A percentile compares a stretch with the other conserved stretches of the same genome.
Evolutionary conservation across 2,329 filamentous ascomycete species (phyloP).

Genomic region (Mycosphaerella sp.): DNA sequence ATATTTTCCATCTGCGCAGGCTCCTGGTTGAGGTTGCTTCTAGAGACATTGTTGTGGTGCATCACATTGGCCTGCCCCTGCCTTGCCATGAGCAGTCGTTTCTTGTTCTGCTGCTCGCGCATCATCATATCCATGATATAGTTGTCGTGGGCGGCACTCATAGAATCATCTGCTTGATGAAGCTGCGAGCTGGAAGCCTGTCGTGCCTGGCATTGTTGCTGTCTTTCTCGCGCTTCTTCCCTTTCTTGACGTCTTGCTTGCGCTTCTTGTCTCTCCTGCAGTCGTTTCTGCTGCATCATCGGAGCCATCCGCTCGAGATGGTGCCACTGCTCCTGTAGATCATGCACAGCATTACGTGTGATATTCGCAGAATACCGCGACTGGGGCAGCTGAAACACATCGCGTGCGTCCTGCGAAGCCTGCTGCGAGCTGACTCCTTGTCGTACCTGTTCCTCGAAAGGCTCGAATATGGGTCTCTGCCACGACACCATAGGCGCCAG

Average conservation of each 20-base stretch:
- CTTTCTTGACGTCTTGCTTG: conserved; percentile 4
- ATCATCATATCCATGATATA: not conserved
- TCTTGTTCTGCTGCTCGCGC: not conserved
- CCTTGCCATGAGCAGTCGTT: not conserved
- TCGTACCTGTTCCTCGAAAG: not conserved
- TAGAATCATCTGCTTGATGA: not conserved
- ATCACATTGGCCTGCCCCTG: not conserved
- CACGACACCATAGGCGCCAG: too few species aligned
- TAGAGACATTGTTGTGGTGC: too few species aligned
- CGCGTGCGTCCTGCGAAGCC: too few species aligned
- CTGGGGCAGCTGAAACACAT: too few species aligned
- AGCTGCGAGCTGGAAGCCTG: not conserved
- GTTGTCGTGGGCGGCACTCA: not conserved
- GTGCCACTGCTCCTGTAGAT: too few species aligned
- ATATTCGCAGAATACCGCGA: too few species aligned
- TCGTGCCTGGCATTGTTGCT: not conserved
- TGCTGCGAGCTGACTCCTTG: not conserved
- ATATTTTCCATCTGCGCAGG: not conserved
- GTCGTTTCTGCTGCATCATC: not conserved
- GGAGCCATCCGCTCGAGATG: not conserved
- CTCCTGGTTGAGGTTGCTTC: not conserved
- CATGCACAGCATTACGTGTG: too few species aligned
- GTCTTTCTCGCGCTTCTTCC: not conserved
- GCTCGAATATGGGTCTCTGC: too few species aligned
- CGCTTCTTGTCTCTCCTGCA: not conserved